A percentile compares a stretch with the other conserved stretches of the same genome.
Evolutionary conservation across 1,139 yeast genomes (phyloP).

Genomic region (Debaryomycetaceae sp.): DNA sequence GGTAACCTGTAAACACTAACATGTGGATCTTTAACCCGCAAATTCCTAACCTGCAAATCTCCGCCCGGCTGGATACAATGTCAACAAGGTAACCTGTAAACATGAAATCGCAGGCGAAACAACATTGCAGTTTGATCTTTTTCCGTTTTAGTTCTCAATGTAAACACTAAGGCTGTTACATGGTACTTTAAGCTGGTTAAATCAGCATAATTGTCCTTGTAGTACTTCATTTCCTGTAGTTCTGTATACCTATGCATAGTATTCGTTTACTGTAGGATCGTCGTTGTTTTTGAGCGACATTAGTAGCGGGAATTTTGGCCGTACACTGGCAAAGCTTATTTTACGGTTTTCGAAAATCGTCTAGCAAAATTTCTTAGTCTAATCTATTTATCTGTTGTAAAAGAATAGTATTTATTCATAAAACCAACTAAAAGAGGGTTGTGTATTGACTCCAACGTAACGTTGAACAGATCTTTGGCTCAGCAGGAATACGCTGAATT

Average conservation of each 20-base stretch:
- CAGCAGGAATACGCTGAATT: background rate
- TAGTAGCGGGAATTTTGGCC: background rate
- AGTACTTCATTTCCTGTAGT: background rate
- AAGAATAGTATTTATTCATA: background rate
- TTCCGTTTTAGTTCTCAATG: background rate
- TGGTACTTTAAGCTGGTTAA: background rate
- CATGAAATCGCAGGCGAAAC: too few relatives aligned
- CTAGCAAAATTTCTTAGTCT: background rate
- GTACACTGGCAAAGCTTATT: background rate
- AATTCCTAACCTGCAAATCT: background rate
- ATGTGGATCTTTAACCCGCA: background rate
- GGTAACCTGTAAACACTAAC: constrained; percentile 1
- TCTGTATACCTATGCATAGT: background rate
- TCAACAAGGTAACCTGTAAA: too few relatives aligned
- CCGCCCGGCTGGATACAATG: too few relatives aligned
- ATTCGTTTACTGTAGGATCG: too few relatives aligned
- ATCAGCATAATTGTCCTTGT: background rate
- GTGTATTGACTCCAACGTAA: background rate
- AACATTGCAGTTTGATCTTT: background rate
- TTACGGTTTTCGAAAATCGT: background rate
- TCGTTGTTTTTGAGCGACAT: background rate
- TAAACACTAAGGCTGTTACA: background rate
- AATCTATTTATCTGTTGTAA: background rate
- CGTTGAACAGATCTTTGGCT: background rate
- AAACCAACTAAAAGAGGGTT: background rate